Conservation (phyloP, 805 yeast species). For the Suhomyces sp. region DNA sequence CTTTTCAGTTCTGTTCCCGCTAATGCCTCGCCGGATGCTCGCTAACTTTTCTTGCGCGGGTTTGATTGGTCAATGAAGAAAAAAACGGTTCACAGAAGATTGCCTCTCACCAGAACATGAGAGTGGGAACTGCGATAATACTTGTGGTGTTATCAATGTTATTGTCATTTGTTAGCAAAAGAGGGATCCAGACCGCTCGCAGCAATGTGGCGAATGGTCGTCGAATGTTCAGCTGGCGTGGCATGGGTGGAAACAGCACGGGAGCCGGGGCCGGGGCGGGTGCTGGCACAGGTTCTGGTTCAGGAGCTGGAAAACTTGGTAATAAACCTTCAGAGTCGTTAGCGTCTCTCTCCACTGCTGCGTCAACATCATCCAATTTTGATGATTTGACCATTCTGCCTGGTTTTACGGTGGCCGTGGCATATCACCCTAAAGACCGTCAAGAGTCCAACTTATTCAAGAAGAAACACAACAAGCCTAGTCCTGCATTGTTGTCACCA, state of each 20-base stretch:
- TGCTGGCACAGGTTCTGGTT: conserved; percentile 4
- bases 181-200: conserved; percentile 6
- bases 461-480: conserved; percentile 19
- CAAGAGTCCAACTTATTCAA: conserved; percentile 47
- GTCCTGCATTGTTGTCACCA: conserved; percentile 48
- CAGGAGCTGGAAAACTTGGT: not conserved
- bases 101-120: not conserved
- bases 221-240: conserved; percentile 4
- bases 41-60: conserved; percentile 3
- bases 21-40: not conserved
- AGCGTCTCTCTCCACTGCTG: conserved; percentile 15
- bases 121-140: not conserved
- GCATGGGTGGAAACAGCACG: not conserved
- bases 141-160: conserved; percentile 19
- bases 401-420: conserved; percentile 59
- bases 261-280: not conserved
- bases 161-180: conserved; percentile 15
- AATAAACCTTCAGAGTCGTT: conserved; percentile 5
- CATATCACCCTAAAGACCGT: conserved; percentile 72
- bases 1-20: not conserved
- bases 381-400: conserved; percentile 22
- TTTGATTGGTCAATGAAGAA: conserved; percentile 1
- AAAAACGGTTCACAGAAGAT: not conserved
- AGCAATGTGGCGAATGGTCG: not conserved
- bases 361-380: conserved; percentile 19